Evolutionary conservation across 1,284 basidiomycete species (phyloP).

Genomic region (Papiliotrema laurentii): DNA sequence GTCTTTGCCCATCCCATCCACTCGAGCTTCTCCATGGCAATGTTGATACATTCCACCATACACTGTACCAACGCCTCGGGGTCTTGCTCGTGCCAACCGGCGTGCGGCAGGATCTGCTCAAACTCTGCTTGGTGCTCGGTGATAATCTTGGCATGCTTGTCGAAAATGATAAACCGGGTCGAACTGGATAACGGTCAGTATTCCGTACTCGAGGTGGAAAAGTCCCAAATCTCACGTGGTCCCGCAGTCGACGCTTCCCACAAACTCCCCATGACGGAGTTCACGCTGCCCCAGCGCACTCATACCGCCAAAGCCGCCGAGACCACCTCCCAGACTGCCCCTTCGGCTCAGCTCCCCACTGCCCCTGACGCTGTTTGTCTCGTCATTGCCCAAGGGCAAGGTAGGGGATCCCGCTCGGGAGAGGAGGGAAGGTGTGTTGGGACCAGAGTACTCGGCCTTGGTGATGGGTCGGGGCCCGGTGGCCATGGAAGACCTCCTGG

Average conservation of each 20-base stretch:
- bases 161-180: conserved; percentile 90
- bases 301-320: conserved; percentile 25
- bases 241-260: conserved; percentile 85
- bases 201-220: conserved; percentile 13
- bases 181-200: conserved; percentile 56
- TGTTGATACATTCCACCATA: conserved; percentile 72
- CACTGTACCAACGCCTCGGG: conserved; percentile 74
- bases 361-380: not conserved
- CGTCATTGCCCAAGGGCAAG: conserved; percentile 34
- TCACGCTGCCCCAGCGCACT: conserved; percentile 21
- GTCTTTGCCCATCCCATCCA: conserved; percentile 64
- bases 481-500: conserved; percentile 29
- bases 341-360: conserved; percentile 4
- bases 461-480: conserved; percentile 39
- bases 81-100: conserved; percentile 96
- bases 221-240: conserved; percentile 91
- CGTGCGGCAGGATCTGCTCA: conserved; percentile 82
- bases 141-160: conserved; percentile 81
- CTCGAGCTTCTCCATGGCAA: conserved; percentile 69
- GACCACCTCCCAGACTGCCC: conserved; percentile 15
- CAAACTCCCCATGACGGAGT: conserved; percentile 57
- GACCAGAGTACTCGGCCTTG: conserved; percentile 33
- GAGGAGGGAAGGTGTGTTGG: conserved; percentile 41
- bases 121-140: conserved; percentile 86
- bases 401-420: conserved; percentile 46